Conservation (phyloP, 1,284 basidiomycete genomes). For the Ceratobasidium sp. region DNA sequence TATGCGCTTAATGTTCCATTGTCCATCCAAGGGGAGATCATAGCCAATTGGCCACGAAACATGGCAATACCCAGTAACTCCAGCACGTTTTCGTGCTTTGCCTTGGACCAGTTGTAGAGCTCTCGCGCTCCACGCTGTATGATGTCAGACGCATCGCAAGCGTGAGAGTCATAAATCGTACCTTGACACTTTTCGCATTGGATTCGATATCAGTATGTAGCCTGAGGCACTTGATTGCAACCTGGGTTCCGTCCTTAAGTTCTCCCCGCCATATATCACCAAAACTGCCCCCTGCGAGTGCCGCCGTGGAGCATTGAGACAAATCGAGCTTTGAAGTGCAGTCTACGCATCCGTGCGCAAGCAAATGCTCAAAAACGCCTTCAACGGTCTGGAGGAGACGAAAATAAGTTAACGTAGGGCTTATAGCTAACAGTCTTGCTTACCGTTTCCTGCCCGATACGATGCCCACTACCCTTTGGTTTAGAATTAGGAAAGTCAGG, state of each 20-base stretch:
- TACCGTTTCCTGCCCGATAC: no score
- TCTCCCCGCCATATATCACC: conserved; percentile 13
- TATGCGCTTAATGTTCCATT: conserved; percentile 5
- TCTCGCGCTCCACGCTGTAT: conserved; percentile 32
- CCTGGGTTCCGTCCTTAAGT: background rate
- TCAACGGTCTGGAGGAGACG: no score
- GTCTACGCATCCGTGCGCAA: background rate
- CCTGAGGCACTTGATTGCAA: conserved; percentile 21
- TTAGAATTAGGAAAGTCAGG: no score
- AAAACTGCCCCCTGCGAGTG: conserved; percentile 7
- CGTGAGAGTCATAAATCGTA: no score
- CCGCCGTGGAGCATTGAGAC: background rate
- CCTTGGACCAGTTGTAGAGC: conserved; percentile 29
- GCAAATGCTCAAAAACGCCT: background rate
- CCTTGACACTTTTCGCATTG: no score
- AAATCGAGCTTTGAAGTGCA: background rate
- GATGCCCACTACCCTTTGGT: no score
- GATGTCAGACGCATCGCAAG: no score
- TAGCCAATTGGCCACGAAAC: conserved; percentile 18
- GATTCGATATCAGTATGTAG: background rate
- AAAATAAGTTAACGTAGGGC: no score
- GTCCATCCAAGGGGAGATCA: conserved; percentile 40
- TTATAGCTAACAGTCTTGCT: no score
- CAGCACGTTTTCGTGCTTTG: conserved; percentile 12
- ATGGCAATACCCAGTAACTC: conserved; percentile 14